phyloP scores from a whole-genome alignment of 768 basidiomycete species.

The Hebeloma cylindrosporum region DNA sequence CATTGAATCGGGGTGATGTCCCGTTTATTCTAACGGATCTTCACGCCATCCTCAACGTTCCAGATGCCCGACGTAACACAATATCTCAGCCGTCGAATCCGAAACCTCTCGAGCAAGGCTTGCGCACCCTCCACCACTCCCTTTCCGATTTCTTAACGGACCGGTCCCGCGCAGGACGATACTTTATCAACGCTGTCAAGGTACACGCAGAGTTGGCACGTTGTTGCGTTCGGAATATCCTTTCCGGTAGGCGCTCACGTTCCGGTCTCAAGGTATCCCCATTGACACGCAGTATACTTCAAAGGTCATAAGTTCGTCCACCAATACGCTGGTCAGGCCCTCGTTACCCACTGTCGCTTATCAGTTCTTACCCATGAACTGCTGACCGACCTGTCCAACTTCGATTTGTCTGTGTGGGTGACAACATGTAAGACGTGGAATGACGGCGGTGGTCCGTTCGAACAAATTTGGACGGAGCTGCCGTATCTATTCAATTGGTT shows the following conservation, averaged over 20 bases:
- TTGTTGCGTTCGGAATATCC: slow-evolving; percentile 23
- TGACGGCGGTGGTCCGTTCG: slow-evolving; percentile 24
- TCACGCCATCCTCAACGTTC: slow-evolving; percentile 26
- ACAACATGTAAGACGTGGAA: slow-evolving; percentile 27
- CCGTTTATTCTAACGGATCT: slow-evolving; percentile 24
- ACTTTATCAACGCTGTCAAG: slow-evolving; percentile 29
- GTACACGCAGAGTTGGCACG: slow-evolving; percentile 29
- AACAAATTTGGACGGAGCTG: slow-evolving; percentile 26
- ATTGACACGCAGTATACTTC: neutral
- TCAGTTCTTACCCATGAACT: slow-evolving; percentile 28
- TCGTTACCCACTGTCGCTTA: slow-evolving; percentile 27
- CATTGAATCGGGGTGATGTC: slow-evolving; percentile 27
- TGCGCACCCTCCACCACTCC: slow-evolving; percentile 25
- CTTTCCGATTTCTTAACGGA: slow-evolving; percentile 30
- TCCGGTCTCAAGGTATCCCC: neutral
- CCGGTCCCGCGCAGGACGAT: slow-evolving; percentile 24
- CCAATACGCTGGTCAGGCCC: slow-evolving; percentile 28
- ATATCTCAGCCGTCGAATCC: slow-evolving; percentile 5
- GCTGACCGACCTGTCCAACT: slow-evolving; percentile 20
- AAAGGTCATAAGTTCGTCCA: slow-evolving; percentile 26
- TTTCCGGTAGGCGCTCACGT: slow-evolving; percentile 19
- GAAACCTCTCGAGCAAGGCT: slow-evolving; percentile 18
- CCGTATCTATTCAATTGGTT: slow-evolving; percentile 26
- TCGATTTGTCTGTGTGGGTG: slow-evolving; percentile 24
- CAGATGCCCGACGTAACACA: slow-evolving; percentile 18